phyloP scores from a whole-genome alignment of 1,284 basidiomycete species.

The Thecaphora frezii region DNA sequence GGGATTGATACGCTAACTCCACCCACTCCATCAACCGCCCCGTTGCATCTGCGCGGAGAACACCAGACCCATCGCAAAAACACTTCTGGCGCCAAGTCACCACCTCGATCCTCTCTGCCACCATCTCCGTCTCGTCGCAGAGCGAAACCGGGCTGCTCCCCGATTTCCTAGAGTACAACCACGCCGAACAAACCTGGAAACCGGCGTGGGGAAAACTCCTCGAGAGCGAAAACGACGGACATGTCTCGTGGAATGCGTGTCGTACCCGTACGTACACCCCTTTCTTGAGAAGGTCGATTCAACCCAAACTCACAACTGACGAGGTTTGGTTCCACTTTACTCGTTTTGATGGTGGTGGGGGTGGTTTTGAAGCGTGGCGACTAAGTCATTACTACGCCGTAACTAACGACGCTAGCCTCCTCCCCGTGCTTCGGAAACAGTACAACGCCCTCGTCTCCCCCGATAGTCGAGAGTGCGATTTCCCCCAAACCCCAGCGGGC shows the following conservation, averaged over 20 bases:
- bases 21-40: too few species aligned
- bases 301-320: too few species aligned
- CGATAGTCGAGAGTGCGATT: constrained; percentile 7
- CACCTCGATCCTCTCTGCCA: constrained; percentile 18
- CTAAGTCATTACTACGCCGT: constrained; percentile 49
- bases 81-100: constrained; percentile 37
- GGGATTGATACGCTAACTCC: too few species aligned
- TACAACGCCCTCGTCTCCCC: constrained; percentile 16
- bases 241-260: constrained; percentile 52
- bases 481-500: constrained; percentile 46
- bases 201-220: constrained; percentile 34
- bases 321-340: too few species aligned
- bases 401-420: constrained; percentile 36
- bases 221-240: constrained; percentile 45
- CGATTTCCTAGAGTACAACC: constrained; percentile 38
- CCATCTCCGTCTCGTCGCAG: not conserved
- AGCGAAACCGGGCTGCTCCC: constrained; percentile 33
- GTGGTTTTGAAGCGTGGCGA: constrained; percentile 37
- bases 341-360: too few species aligned
- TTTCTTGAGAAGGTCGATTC: constrained; percentile 1
- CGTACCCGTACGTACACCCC: constrained; percentile 27
- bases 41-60: too few species aligned
- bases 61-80: not conserved
- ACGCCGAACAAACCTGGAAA: constrained; percentile 13
- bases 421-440: constrained; percentile 39